Evolutionary conservation across 73 alveolate species (phyloP).

Genomic region (Stentor roeselii): DNA sequence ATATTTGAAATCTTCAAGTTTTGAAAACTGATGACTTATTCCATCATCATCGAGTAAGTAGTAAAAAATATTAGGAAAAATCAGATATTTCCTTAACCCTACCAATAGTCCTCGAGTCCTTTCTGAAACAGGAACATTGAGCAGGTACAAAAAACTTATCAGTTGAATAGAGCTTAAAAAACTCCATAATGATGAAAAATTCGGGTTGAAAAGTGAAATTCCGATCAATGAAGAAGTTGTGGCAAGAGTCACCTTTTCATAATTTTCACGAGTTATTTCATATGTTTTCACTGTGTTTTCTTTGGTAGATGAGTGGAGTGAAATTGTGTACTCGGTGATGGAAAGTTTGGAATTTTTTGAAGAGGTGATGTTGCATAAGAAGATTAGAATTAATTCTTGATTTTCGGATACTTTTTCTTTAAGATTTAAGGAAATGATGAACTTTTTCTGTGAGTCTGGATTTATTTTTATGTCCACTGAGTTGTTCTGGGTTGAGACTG

Average conservation of each 20-base stretch:
- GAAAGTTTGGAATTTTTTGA: too few species aligned
- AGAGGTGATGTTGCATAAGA: too few species aligned
- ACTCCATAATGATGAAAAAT: not conserved
- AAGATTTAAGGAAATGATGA: too few species aligned
- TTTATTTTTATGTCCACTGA: too few species aligned
- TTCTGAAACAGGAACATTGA: not conserved
- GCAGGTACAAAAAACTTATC: not conserved
- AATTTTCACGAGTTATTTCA: too few species aligned
- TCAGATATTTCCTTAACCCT: not conserved
- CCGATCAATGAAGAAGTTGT: not conserved
- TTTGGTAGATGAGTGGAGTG: too few species aligned
- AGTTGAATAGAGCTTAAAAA: not conserved
- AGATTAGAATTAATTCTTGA: too few species aligned
- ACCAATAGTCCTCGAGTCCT: not conserved
- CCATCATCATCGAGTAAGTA: not conserved
- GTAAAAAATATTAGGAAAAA: not conserved
- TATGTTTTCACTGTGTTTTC: too few species aligned
- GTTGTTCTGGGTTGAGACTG: too few species aligned
- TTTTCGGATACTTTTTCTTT: too few species aligned
- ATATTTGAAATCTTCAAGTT: not conserved
- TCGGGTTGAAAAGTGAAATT: not conserved
- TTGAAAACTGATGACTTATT: not conserved
- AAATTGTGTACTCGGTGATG: too few species aligned
- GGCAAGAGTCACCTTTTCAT: not conserved
- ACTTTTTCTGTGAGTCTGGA: too few species aligned